phyloP scores from a whole-genome alignment of 1,284 basidiomycete species.

The Ganoderma lucidum region DNA sequence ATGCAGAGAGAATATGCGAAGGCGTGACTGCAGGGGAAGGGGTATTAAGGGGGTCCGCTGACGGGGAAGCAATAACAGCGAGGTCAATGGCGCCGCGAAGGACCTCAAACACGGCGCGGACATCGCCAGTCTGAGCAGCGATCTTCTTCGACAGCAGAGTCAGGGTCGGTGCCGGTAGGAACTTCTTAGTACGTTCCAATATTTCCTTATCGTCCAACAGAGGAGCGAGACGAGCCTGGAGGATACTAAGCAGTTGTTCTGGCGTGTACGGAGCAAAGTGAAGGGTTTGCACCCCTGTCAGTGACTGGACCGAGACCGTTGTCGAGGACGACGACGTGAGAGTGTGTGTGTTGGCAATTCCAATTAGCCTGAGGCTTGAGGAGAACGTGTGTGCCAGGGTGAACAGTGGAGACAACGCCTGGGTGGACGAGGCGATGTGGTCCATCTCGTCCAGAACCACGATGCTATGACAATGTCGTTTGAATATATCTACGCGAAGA shows the following conservation, averaged over 20 bases:
- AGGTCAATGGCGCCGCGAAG: slow-evolving; percentile 79
- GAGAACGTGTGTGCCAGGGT: slow-evolving; percentile 61
- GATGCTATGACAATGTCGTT: slow-evolving; percentile 51
- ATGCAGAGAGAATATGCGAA: slow-evolving; percentile 68
- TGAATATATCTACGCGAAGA: not conserved
- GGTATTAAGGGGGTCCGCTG: slow-evolving; percentile 48
- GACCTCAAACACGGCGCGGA: slow-evolving; percentile 78
- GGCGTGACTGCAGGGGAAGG: slow-evolving; percentile 62
- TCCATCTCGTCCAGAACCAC: slow-evolving; percentile 84
- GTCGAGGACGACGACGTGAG: slow-evolving; percentile 62
- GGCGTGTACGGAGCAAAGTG: slow-evolving; percentile 82
- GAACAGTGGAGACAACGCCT: slow-evolving; percentile 67
- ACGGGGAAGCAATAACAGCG: slow-evolving; percentile 46
- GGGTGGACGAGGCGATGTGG: slow-evolving; percentile 68
- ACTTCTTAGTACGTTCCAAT: slow-evolving; percentile 51
- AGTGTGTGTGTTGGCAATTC: slow-evolving; percentile 86
- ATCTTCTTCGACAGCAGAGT: slow-evolving; percentile 79
- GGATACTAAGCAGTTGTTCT: slow-evolving; percentile 68
- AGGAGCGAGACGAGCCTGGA: slow-evolving; percentile 63
- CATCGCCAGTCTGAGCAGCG: slow-evolving; percentile 80
- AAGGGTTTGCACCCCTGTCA: slow-evolving; percentile 62
- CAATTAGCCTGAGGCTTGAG: slow-evolving; percentile 67
- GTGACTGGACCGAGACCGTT: slow-evolving; percentile 44
- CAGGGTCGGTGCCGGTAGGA: slow-evolving; percentile 68
- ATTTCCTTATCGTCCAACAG: slow-evolving; percentile 47